Conservation (phyloP, 208 protist species). For the Acanthamoeba culbertsoni region DNA sequence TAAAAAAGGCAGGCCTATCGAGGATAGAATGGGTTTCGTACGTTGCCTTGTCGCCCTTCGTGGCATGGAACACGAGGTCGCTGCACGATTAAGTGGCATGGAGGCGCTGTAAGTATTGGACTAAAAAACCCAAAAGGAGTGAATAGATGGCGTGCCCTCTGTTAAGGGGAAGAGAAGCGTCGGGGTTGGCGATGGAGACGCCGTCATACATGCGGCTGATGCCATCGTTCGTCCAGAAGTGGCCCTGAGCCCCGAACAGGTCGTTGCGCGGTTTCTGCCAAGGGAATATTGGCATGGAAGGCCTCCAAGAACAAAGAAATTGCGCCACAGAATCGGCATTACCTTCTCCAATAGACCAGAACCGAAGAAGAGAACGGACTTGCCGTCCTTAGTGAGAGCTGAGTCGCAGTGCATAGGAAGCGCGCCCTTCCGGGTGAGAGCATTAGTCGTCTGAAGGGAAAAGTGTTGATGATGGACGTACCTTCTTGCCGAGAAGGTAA, state of each 20-base stretch:
- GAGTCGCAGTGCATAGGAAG: conserved; percentile 45
- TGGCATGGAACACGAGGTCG: conserved; percentile 27
- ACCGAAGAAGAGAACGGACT: conserved; percentile 6
- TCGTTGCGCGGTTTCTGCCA: conserved; percentile 38
- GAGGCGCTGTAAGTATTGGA: no score
- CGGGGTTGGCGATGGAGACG: neutral
- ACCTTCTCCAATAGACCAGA: conserved; percentile 14
- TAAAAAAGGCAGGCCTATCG: neutral
- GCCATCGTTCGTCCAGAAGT: conserved; percentile 43
- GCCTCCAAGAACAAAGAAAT: neutral
- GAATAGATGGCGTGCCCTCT: neutral
- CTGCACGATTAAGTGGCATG: neutral
- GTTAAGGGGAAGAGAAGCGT: neutral
- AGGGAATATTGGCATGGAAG: neutral
- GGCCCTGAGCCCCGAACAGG: conserved; percentile 33
- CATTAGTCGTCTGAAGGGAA: neutral
- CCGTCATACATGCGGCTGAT: conserved; percentile 47
- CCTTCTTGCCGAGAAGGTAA: conserved; percentile 28
- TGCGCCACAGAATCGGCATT: neutral
- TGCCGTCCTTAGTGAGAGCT: conserved; percentile 33
- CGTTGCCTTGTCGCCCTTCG: conserved; percentile 32
- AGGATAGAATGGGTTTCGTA: neutral
- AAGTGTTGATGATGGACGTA: neutral
- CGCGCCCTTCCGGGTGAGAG: neutral
- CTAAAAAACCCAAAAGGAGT: neutral